Evolutionary conservation across 495 filamentous ascomycete species (phyloP), one percentile per base, ranked within the genome.

Genomic region (Daldinia grandis): DNA sequence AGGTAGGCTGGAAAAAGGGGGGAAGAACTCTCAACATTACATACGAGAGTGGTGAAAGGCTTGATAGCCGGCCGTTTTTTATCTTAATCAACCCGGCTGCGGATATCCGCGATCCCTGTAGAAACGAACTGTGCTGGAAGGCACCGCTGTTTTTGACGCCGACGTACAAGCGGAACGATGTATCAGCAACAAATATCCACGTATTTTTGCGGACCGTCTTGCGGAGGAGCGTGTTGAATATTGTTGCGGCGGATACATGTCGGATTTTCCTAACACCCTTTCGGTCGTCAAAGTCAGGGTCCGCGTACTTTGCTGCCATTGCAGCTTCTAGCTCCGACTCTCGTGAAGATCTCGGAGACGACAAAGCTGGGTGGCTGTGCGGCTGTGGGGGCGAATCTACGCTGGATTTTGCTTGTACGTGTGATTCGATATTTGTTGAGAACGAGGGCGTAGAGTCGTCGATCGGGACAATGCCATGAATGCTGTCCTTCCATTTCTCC

Each of bases 121-220:
- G 82, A 73, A 98, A 98, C 0, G 91, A 93, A 6, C 87, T 91
- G 79, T 98, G 94, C 73, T 97, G 94, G 75, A 98, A 98, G 7
- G 91, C 87, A 28, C 94, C 94, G 28, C 87, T 88, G 75, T 92
- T 89, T 72, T 98, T 97, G 78, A 98, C 95, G 49, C 93, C 94
- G 38, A 97, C 87, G 80, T 97, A 97, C 0, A 97, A 82, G 7
- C 94, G 88, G 72, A 93, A 95, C 2, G 88, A 91, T 0, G 92
- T 95, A 79, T 98, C 94, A 33, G 90, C 89, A 21, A 92, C 94
- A 73, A 96, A 97, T 42, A 97, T 94, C 93, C 93, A 97, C 31
- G 90, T 94, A 72, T 91, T 92, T 68, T 90, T 92, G 72, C 87
- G 87, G 6, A 91, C 87, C 2, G 89, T 86, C 53, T 89, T 90